Conservation (phyloP, 2,329 filamentous ascomycete genomes). For the Venturia carpophila region DNA sequence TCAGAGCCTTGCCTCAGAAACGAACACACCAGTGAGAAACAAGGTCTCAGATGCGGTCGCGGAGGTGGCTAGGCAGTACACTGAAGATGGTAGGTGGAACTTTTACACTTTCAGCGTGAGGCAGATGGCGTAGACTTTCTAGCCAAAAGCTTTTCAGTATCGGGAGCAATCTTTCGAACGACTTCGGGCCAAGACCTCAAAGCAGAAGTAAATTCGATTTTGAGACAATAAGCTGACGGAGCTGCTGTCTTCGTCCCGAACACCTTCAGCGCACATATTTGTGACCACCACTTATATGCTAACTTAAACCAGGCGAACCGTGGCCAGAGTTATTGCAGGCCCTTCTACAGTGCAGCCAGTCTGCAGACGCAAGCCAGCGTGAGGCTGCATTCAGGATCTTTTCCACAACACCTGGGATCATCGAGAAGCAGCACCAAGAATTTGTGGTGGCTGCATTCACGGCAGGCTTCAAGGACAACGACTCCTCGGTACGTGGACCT, state of each 20-base stretch:
- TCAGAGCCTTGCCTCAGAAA: slow-evolving; percentile 65
- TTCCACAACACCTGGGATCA: slow-evolving; percentile 87
- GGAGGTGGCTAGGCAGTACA: slow-evolving; percentile 89
- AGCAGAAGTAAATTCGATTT: not conserved
- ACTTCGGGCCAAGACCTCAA: not conserved
- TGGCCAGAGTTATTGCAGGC: slow-evolving; percentile 86
- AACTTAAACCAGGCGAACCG: slow-evolving; percentile 53
- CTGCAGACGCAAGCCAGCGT: slow-evolving; percentile 70
- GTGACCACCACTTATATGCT: not conserved
- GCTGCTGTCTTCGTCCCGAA: not conserved
- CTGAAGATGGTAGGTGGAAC: slow-evolving; percentile 68
- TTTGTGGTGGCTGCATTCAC: slow-evolving; percentile 83
- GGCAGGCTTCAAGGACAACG: slow-evolving; percentile 83
- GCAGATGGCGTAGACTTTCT: not conserved
- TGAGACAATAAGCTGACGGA: not conserved
- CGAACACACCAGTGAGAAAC: slow-evolving; percentile 68
- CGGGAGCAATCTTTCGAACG: not conserved
- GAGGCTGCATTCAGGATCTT: slow-evolving; percentile 95
- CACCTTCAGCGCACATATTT: not conserved
- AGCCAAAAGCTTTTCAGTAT: not conserved
- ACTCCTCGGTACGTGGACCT: slow-evolving; percentile 55
- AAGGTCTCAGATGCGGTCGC: slow-evolving; percentile 98
- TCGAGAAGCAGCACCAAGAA: slow-evolving; percentile 90
- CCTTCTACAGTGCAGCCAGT: slow-evolving; percentile 86
- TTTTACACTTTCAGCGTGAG: not conserved